Conservation (phyloP, 441 rosid genomes). For the Pelargonium hybrid region DNA sequence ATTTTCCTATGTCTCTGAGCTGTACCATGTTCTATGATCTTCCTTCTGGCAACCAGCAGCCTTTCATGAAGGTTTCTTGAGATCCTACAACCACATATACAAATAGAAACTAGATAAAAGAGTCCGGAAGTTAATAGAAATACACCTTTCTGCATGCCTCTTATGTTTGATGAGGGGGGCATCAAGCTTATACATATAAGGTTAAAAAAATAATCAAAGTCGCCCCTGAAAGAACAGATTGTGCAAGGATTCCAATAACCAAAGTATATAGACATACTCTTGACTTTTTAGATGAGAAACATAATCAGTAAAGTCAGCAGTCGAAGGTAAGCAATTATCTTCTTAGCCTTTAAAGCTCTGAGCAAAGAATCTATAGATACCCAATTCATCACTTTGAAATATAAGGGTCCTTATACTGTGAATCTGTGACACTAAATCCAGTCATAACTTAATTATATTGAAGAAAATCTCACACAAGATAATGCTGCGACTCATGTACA, state of each 20-base stretch:
- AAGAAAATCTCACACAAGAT: conserved; percentile 34
- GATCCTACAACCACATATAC: conserved; percentile 32
- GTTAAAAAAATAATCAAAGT: not conserved
- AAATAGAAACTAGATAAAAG: conserved; percentile 15
- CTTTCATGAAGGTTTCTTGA: conserved; percentile 52
- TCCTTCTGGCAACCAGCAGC: conserved; percentile 37
- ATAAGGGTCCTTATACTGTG: not conserved
- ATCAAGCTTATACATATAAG: not conserved
- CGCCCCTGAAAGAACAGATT: not conserved
- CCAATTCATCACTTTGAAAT: not conserved
- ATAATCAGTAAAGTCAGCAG: not conserved
- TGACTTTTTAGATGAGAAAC: too few relatives aligned
- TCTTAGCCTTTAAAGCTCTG: not conserved
- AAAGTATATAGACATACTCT: not conserved
- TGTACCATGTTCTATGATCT: conserved; percentile 41
- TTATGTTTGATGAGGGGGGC: not conserved
- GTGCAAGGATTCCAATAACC: not conserved
- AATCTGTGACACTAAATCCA: not conserved
- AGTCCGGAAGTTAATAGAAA: conserved; percentile 10
- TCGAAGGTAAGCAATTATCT: too few relatives aligned
- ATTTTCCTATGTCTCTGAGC: conserved; percentile 37
- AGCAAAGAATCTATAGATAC: not conserved
- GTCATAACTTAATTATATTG: not conserved
- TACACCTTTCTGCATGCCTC: not conserved
- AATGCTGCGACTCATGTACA: conserved; percentile 36